phyloP scores from a whole-genome alignment of 1,284 basidiomycete species.

The Sporisorium iseilematis-ciliati region DNA sequence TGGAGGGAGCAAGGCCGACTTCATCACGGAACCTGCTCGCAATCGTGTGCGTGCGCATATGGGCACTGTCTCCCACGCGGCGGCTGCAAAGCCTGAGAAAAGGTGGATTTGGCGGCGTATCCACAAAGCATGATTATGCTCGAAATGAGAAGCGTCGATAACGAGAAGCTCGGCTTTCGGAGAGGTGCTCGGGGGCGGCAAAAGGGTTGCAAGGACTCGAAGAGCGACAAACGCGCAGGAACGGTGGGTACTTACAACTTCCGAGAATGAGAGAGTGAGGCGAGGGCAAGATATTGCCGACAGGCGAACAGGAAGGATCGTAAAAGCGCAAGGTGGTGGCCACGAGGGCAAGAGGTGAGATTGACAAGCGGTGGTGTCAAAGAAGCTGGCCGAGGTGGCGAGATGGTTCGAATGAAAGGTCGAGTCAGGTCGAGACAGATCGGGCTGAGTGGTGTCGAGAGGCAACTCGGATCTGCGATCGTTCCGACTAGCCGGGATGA shows the following conservation, averaged over 20 bases:
- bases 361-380: neutral
- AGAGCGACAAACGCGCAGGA: slow-evolving; percentile 3
- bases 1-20: neutral
- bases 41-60: neutral
- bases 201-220: slow-evolving; percentile 1
- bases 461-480: neutral
- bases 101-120: neutral
- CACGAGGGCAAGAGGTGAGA: neutral
- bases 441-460: neutral
- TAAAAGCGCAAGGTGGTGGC: slow-evolving; percentile 26
- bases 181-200: neutral
- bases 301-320: slow-evolving; percentile 8
- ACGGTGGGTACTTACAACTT: slow-evolving; percentile 35
- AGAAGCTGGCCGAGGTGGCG: neutral
- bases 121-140: neutral
- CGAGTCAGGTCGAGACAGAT: neutral
- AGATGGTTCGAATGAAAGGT: slow-evolving; percentile 1
- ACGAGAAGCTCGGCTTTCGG: slow-evolving; percentile 2
- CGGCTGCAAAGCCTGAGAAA: slow-evolving; percentile 7
- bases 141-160: slow-evolving; percentile 4
- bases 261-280: slow-evolving; percentile 17
- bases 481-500: neutral
- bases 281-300: neutral
- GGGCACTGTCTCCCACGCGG: neutral
- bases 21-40: neutral